Base-by-base conservation (phyloP, 1,284 basidiomycete genomes). In the Ceratobasidium sp. region DNA sequence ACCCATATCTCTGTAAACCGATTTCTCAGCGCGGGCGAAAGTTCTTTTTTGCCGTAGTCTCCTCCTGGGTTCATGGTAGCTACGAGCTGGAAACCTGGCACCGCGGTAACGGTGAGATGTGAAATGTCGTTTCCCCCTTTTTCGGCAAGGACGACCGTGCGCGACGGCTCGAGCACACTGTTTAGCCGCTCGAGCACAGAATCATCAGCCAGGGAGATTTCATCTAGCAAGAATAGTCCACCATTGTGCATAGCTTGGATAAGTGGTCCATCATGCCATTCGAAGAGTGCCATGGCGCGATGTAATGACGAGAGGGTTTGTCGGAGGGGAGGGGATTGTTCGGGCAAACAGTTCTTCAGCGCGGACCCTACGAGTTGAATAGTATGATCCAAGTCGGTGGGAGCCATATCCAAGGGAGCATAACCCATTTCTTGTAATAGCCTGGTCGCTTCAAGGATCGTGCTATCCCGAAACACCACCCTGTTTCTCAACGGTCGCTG, bases 1-100 rank as follows among this genome's bases (percentile, higher is more conserved):
- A 99, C 98, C 97, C 97, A 99, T 57, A 99, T 98, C 83, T 99
- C 98, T 11, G 98, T 99, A 85, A 99, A 99, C 17, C 98, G 92
- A 85, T 99, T 99, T 34, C 98, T 90, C 61, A 99, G 87, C 0
- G 98, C 98, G 37, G 97, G 97, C 0, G 97, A 99, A 2, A 99
- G 87, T 83, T 99, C 98, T 83, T 99, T 99, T 86, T 99, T 99
- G 52, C 98, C 98, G 81, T 98, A 99, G 83, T 99, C 98, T 49
- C 98, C 98, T 46, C 98, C 98, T 0, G 98, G 98, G 83, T 99
- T 99, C 98, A 99, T 99, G 0, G 98, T 99, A 0, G 98, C 97
- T 0, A 99, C 87, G 51, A 99, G 90, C 82, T 97, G 93, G 87
- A 99, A 99, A 2, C 85, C 84, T 2, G 87, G 83, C 15, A 86